Evolutionary conservation across 768 basidiomycete species (phyloP), one percentile per base, ranked within the genome.

Genomic region (Agaricus blazei): DNA sequence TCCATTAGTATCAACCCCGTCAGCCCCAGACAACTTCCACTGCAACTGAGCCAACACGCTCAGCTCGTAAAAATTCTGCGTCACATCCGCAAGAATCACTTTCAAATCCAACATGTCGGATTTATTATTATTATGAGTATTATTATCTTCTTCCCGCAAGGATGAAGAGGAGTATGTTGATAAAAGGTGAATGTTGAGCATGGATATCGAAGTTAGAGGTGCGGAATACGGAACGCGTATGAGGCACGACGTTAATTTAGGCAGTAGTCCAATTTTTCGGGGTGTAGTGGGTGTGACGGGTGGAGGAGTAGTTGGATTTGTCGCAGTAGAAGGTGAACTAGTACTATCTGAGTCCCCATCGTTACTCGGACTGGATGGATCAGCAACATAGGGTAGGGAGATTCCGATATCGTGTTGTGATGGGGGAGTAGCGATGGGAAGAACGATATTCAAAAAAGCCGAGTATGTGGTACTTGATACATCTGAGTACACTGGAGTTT

Each of bases 51-150:
- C 77, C 9, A 92, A 79, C 28, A 89, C 76, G 2, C 83, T 74
- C 15, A 93, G 77, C 56, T 87, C 86, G 61, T 88, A 76, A 63
- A 78, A 91, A 63, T 83, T 91, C 43, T 69, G 74, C 15, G 85
- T 80, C 62, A 92, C 78, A 52, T 90, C 89, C 26, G 60, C 63
- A 48, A 75, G 70, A 12, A 79, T 64, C 29, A 54, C 69, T 63
- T 58, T 69, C 42, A 63, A 62, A 46, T 62, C 61, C 36, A 55
- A 23, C 38, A 27, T 24, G 12, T 24, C 4, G 64, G 63, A 44
- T 4, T 52, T 34, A 34, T 6, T 34, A 34, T 11, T 34, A 34
- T 34, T 34, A 11, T 34, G 7, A 11, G 7, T 34, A 8, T 34
- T 34, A 34, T 34, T 34, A 34, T 34, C 34, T 34, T 34, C 34